phyloP scores from a whole-genome alignment of 1,139 yeast species.

The Scheffersomyces cryptocercus region DNA sequence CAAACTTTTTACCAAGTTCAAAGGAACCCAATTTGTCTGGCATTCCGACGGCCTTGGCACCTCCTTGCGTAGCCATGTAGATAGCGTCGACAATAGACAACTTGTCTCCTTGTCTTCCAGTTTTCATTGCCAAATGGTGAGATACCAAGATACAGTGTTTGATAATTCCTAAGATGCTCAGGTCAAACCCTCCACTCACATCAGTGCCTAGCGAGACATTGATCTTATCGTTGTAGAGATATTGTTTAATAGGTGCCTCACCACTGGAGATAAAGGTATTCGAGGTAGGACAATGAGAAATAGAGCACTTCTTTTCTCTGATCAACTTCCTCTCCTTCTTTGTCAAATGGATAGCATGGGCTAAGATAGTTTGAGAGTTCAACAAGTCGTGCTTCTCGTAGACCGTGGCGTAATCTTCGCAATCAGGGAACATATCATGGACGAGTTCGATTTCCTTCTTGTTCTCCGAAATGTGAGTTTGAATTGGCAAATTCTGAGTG shows the following conservation, averaged over 20 bases:
- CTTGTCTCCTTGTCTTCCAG: conserved; percentile 41
- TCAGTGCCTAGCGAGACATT: conserved; percentile 91
- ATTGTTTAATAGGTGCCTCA: conserved; percentile 74
- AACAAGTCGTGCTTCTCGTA: conserved; percentile 67
- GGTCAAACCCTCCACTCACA: conserved; percentile 87
- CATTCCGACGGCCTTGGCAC: conserved; percentile 76
- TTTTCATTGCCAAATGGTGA: conserved; percentile 75
- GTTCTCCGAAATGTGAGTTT: conserved; percentile 90
- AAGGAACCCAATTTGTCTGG: conserved; percentile 66
- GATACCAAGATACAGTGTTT: conserved; percentile 82
- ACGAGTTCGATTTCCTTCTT: conserved; percentile 75
- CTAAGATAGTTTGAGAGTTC: conserved; percentile 69
- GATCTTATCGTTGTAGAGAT: conserved; percentile 63
- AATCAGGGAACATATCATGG: conserved; percentile 69
- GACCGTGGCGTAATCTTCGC: conserved; percentile 69
- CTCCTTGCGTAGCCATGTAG: conserved; percentile 85
- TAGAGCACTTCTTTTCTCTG: conserved; percentile 58
- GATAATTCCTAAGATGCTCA: conserved; percentile 73
- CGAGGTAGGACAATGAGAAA: conserved; percentile 93
- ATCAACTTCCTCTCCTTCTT: conserved; percentile 64
- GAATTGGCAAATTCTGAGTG: conserved; percentile 61
- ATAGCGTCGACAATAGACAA: conserved; percentile 71
- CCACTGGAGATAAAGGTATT: conserved; percentile 90
- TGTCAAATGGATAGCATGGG: conserved; percentile 82
- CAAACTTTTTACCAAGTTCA: conserved; percentile 76